phyloP scores from a whole-genome alignment of 2,329 filamentous ascomycete genomes.

The Waltergamsia citrina region DNA sequence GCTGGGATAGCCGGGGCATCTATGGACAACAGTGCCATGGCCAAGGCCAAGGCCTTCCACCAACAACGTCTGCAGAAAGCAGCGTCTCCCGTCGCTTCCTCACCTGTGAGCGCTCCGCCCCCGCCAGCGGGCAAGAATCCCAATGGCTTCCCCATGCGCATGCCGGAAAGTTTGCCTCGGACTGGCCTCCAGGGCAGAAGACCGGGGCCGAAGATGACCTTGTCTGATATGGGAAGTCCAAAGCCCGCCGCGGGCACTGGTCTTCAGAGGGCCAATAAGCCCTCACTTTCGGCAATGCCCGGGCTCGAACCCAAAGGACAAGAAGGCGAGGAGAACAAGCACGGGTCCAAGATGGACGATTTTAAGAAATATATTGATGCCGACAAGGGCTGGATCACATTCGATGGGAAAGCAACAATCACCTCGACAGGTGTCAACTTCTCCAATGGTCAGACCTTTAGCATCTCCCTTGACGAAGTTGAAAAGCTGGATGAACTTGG shows the following conservation, averaged over 20 bases:
- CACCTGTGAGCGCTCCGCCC: not conserved
- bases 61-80: constrained; percentile 34
- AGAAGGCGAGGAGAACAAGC: constrained; percentile 22
- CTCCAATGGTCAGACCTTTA: constrained; percentile 79
- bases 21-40: constrained; percentile 32
- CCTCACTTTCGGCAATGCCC: constrained; percentile 33
- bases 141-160: constrained; percentile 22
- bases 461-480: constrained; percentile 90
- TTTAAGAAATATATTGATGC: constrained; percentile 79
- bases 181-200: constrained; percentile 37
- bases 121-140: not conserved
- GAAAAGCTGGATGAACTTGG: constrained; percentile 88
- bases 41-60: constrained; percentile 36
- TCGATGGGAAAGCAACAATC: constrained; percentile 86
- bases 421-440: constrained; percentile 89
- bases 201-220: constrained; percentile 35
- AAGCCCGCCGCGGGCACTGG: constrained; percentile 11
- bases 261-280: constrained; percentile 22
- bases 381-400: constrained; percentile 83
- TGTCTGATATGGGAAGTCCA: constrained; percentile 40
- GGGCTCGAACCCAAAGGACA: constrained; percentile 7
- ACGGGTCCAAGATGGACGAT: constrained; percentile 44
- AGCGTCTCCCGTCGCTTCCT: constrained; percentile 28
- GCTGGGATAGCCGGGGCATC: constrained; percentile 16
- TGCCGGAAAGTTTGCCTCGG: constrained; percentile 29